phyloP scores from a whole-genome alignment of 495 filamentous ascomycete genomes.

The Bacidia gigantensis region DNA sequence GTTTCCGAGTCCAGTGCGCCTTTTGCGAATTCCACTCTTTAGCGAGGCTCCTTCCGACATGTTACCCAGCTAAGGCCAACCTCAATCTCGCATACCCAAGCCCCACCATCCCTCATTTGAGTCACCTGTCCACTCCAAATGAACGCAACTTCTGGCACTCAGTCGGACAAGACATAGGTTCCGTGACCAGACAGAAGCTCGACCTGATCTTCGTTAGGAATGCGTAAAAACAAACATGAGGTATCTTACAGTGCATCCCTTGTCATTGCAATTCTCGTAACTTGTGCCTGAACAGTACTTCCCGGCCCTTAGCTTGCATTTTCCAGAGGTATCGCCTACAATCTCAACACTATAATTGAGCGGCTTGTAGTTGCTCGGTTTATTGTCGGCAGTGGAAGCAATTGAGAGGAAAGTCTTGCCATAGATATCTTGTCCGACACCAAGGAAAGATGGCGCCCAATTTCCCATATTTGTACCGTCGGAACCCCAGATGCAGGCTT shows the following conservation, averaged over 20 bases:
- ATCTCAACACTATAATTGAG: slow-evolving; percentile 68
- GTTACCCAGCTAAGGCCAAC: no score
- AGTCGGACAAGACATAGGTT: slow-evolving; percentile 27
- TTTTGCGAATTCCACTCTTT: no score
- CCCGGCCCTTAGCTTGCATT: slow-evolving; percentile 60
- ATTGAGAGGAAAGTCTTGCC: slow-evolving; percentile 71
- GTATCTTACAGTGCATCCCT: slow-evolving; percentile 58
- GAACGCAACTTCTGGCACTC: neutral
- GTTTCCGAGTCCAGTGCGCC: no score
- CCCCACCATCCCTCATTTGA: no score
- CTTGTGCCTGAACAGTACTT: slow-evolving; percentile 38
- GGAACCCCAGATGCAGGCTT: slow-evolving; percentile 72
- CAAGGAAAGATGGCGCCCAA: slow-evolving; percentile 81
- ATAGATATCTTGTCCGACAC: slow-evolving; percentile 50
- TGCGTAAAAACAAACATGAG: neutral
- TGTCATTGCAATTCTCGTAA: slow-evolving; percentile 23
- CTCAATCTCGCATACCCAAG: no score
- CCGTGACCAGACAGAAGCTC: slow-evolving; percentile 33
- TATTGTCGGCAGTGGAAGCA: slow-evolving; percentile 52
- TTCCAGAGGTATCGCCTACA: slow-evolving; percentile 46
- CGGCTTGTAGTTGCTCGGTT: slow-evolving; percentile 42
- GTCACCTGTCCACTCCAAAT: no score
- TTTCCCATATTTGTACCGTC: slow-evolving; percentile 54
- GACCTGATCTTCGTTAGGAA: slow-evolving; percentile 22
- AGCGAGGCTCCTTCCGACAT: no score